Conservation (phyloP, 1,139 yeast genomes). For the Hemisphaericaspora xylanilytica region DNA sequence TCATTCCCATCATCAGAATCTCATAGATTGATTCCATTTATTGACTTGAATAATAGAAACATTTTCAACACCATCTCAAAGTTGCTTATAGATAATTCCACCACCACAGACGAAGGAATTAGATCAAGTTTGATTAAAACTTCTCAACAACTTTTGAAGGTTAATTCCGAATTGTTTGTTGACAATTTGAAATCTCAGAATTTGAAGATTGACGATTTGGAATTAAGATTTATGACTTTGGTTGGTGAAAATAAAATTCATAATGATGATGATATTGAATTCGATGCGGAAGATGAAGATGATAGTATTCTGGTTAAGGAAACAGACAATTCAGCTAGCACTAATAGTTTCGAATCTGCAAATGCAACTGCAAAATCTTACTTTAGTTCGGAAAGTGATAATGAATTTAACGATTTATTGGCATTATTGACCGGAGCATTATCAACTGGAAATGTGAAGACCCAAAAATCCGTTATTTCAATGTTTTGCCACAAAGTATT, state of each 20-base stretch:
- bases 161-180: constrained; percentile 40
- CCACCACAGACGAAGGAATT: constrained; percentile 18
- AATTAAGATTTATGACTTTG: constrained; percentile 66
- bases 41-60: constrained; percentile 20
- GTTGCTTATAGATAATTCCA: constrained; percentile 20
- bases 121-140: constrained; percentile 36
- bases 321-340: constrained; percentile 19
- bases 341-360: constrained; percentile 19
- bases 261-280: constrained; percentile 24
- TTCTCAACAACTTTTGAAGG: constrained; percentile 44
- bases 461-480: constrained; percentile 17
- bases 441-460: constrained; percentile 11
- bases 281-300: constrained; percentile 22
- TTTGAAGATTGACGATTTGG: constrained; percentile 54
- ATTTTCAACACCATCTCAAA: constrained; percentile 25
- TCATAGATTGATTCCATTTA: constrained; percentile 21
- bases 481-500: constrained; percentile 25
- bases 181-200: constrained; percentile 34
- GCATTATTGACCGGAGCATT: constrained; percentile 18
- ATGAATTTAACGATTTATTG: constrained; percentile 23
- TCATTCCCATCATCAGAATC: constrained; percentile 18
- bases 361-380: constrained; percentile 34
- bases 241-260: constrained; percentile 29
- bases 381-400: constrained; percentile 42
- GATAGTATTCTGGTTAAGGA: constrained; percentile 17